A percentile compares a stretch with the other conserved stretches of the same genome.
phyloP scores from a whole-genome alignment of 2,329 filamentous ascomycete species.

The Gaeumannomyces sp. region DNA sequence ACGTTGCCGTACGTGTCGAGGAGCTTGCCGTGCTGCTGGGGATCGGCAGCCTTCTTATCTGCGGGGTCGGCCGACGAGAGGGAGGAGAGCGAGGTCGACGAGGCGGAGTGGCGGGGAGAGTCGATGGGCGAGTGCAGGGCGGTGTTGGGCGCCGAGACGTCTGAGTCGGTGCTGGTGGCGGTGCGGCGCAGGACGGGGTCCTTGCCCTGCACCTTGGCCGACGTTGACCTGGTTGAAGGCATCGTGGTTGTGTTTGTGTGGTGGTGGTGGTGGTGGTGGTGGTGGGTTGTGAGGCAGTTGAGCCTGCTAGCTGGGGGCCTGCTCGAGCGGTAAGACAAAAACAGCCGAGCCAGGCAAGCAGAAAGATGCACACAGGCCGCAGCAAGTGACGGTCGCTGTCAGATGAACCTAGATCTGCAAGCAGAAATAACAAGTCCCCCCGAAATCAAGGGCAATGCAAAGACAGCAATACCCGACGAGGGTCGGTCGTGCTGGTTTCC shows the following conservation, averaged over 20 bases:
- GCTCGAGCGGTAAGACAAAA: too few species aligned
- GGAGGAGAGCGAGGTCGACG: conserved; percentile 88
- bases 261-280: background rate
- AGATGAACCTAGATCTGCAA: background rate
- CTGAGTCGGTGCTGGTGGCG: conserved; percentile 35
- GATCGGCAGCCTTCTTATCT: conserved; percentile 27
- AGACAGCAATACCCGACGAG: background rate
- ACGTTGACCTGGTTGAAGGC: conserved; percentile 9
- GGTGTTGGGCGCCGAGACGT: conserved; percentile 43
- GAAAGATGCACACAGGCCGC: too few species aligned
- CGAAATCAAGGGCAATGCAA: background rate
- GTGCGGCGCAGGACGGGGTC: conserved; percentile 43
- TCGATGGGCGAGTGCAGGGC: conserved; percentile 52
- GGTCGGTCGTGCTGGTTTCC: background rate
- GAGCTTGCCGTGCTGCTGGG: conserved; percentile 54
- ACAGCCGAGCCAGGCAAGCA: too few species aligned
- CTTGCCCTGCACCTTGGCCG: conserved; percentile 17
- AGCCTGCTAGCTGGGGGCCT: background rate
- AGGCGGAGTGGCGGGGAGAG: conserved; percentile 59
- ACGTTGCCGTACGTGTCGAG: conserved; percentile 91
- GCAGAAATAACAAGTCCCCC: background rate
- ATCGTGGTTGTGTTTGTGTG: conserved; percentile 4
- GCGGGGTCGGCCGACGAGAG: conserved; percentile 63
- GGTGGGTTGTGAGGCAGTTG: background rate
- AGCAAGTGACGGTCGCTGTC: too few species aligned